Base-by-base conservation (phyloP, 306 rosid species). In the Spatholobus suberectus region DNA sequence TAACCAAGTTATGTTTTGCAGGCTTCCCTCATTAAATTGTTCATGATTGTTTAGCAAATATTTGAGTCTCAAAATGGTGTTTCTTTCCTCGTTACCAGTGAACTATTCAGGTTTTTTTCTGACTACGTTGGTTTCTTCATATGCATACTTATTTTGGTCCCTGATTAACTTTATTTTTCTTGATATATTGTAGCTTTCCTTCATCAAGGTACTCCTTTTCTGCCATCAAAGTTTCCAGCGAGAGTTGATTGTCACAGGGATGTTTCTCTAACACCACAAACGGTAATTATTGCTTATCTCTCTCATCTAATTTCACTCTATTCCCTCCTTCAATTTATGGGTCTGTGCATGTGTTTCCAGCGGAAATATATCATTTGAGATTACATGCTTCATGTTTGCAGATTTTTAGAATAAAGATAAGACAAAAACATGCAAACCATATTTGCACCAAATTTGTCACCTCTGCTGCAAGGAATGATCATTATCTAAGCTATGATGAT, bases 401-500 rank as follows among this genome's bases (percentile, higher is more conserved):
- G 98, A 76, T 59, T 78, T 34, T 20, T 78, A 54, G 52, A 41
- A 75, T 73, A n/a, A 65, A 79, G 73, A 43, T 65, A 18, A 73
- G 67, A 34, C 76, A 55, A 67, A 79, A 80, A 72, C 41, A 23
- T 80, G 57, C 76, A 38, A 74, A 29, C 68, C 86, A 54, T 66
- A 52, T 57, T 75, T 76, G 87, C 76, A 23, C 82, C 83, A 82
- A 67, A 81, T 49, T 55, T 46, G 84, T 63, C 54, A 84, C 79
- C 21, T 70, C 69, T 61, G 86, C 85, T 35, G 76, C 92, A 79
- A 87, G 80, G 73, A 81, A 87, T 74, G 85, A 76, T 76, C 89
- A 26, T 40, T 87, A 68, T 21, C 65, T 86, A 26, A 85, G 82
- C 66, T 81, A 69, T 70, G 87, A 85, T 73, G 86, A 87, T 40